Evolutionary conservation across 352 stramenopile genomes (phyloP).

Genomic region (Phytophthora lateralis): DNA sequence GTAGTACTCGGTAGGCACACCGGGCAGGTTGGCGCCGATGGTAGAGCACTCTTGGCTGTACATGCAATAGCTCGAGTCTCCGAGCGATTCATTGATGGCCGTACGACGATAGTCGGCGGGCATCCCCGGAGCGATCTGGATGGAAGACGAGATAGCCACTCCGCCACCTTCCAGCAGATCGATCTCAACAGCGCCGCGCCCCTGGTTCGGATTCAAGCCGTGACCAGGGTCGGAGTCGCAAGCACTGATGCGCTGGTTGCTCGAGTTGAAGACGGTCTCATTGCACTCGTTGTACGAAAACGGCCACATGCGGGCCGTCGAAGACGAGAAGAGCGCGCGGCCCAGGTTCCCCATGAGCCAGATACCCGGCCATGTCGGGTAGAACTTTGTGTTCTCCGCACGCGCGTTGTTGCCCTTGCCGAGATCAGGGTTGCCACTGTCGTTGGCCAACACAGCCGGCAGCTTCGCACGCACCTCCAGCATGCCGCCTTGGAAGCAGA

Average conservation of each 20-base stretch:
- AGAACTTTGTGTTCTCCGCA: conserved; percentile 40
- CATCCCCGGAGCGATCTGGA: conserved; percentile 75
- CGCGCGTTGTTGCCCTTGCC: conserved; percentile 74
- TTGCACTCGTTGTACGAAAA: conserved; percentile 95
- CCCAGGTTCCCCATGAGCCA: conserved; percentile 97
- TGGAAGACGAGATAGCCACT: conserved; percentile 70
- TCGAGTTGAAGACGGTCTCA: conserved; percentile 79
- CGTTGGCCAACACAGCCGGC: conserved; percentile 77
- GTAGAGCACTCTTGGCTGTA: conserved; percentile 53
- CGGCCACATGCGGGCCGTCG: conserved; percentile 95
- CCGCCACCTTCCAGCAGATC: conserved; percentile 93
- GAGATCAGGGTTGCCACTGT: conserved; percentile 67
- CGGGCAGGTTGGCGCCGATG: conserved; percentile 56
- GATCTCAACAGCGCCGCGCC: conserved; percentile 94
- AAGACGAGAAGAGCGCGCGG: conserved; percentile 93
- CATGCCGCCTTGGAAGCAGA: conserved; percentile 92
- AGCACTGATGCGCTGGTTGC: conserved; percentile 82
- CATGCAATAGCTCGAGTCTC: conserved; percentile 43
- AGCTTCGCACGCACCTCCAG: conserved; percentile 92
- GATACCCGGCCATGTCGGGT: conserved; percentile 93
- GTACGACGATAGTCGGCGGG: conserved; percentile 53
- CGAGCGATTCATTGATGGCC: conserved; percentile 35
- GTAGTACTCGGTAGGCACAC: conserved; percentile 57
- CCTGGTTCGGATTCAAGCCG: conserved; percentile 88
- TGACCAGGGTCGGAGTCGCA: conserved; percentile 92